phyloP scores from a whole-genome alignment of 2,329 filamentous ascomycete genomes.

The Pseudogymnoascus sp. region DNA sequence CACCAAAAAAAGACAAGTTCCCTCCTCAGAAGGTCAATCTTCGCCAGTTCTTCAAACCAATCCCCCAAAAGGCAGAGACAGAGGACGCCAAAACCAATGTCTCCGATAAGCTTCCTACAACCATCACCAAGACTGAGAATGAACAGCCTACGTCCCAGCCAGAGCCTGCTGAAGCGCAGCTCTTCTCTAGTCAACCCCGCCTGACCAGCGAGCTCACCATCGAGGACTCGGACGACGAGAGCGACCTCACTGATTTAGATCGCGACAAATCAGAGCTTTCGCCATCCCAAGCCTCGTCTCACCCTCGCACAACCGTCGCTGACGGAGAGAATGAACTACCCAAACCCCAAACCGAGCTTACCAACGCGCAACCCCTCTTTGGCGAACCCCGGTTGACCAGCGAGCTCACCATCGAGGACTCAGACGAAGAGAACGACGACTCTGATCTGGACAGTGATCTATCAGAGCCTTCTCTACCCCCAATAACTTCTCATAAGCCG shows the following conservation, averaged over 20 bases:
- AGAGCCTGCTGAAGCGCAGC: neutral
- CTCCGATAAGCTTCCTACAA: neutral
- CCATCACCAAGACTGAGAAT: neutral
- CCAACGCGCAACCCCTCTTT: neutral
- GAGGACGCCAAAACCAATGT: neutral
- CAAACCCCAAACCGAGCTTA: neutral
- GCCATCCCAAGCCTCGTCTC: neutral
- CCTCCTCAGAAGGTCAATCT: conserved; percentile 16
- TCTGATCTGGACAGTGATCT: neutral
- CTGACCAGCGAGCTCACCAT: neutral
- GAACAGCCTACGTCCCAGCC: neutral
- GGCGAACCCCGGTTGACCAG: neutral
- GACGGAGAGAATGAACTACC: neutral
- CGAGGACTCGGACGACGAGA: conserved; percentile 11
- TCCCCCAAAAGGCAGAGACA: conserved; percentile 53
- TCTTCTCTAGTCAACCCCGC: neutral
- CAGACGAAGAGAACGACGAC: conserved; percentile 3
- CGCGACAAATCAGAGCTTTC: neutral
- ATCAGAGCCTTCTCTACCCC: neutral
- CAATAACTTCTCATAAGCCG: neutral
- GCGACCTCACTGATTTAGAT: neutral
- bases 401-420: neutral
- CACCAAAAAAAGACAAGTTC: neutral
- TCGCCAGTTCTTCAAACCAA: conserved; percentile 45
- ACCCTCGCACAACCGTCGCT: neutral